Conservation (phyloP, 1,284 basidiomycete species). For the Ustilago lituana region DNA sequence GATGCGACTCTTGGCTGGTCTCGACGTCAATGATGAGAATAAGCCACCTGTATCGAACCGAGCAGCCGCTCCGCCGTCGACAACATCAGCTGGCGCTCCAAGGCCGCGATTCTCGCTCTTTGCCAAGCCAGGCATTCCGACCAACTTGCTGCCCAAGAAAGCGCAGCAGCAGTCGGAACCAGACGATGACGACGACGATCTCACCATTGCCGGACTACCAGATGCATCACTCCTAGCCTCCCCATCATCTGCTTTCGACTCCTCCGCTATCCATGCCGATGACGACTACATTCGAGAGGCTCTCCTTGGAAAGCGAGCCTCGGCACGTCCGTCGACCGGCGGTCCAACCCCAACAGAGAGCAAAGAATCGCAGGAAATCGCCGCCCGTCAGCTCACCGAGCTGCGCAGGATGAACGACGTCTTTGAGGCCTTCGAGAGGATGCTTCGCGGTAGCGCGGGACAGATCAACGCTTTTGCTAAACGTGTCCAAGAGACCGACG, state of each 20-base stretch:
- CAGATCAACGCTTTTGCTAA: slow-evolving; percentile 62
- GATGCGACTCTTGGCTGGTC: slow-evolving; percentile 39
- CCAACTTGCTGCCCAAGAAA: slow-evolving; percentile 36
- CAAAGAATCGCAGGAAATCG: slow-evolving; percentile 51
- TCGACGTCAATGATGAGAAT: slow-evolving; percentile 41
- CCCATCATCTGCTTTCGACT: slow-evolving; percentile 9
- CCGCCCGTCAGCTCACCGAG: slow-evolving; percentile 55
- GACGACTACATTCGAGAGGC: slow-evolving; percentile 51
- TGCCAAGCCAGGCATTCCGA: slow-evolving; percentile 43
- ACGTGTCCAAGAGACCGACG: slow-evolving; percentile 55
- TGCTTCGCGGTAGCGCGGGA: slow-evolving; percentile 49
- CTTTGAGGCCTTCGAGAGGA: slow-evolving; percentile 61
- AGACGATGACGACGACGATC: slow-evolving; percentile 40
- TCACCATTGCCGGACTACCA: slow-evolving; percentile 23
- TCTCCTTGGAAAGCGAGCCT: slow-evolving; percentile 36
- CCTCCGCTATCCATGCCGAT: slow-evolving; percentile 19
- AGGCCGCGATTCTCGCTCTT: slow-evolving; percentile 47
- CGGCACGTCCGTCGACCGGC: slow-evolving; percentile 28
- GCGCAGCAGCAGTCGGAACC: slow-evolving; percentile 8
- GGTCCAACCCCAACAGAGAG: slow-evolving; percentile 25
- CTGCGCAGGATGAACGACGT: slow-evolving; percentile 57
- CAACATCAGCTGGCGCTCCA: slow-evolving; percentile 10
- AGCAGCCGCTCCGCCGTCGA: neutral
- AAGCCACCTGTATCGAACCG: slow-evolving; percentile 34
- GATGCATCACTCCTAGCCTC: slow-evolving; percentile 18